Base-by-base conservation (phyloP, 306 rosid genomes). In the Fragaria ananassa region DNA sequence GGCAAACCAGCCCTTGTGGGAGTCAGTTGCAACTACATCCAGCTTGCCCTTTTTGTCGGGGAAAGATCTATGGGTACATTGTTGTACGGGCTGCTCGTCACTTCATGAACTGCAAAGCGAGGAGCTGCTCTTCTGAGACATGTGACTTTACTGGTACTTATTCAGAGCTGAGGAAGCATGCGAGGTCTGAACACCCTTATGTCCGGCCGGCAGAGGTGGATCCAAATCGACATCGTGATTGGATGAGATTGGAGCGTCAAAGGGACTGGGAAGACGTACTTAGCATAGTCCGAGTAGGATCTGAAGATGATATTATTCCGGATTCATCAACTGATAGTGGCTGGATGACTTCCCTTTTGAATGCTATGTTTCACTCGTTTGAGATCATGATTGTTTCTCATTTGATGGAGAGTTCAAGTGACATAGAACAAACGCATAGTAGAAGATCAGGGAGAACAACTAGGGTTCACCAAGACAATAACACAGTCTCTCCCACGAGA, bases 21-120 rank as follows among this genome's bases (percentile, higher is more conserved):
- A 84, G 81, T 79, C 84, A 71, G 46, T 81, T 68, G 71, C 80
- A 79, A 14, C 74, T 82, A 76, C 78, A 88, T 63, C 86, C 88
- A 25, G 71, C 42, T 64, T 93, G 97, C 86, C 98, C 98, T 34
- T 90, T 91, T 75, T 93, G 97, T 81, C 95, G 96, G 6, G 97
- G 98, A 71, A 88, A 81, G 74, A 82, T 93, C 72, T 85, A 83
- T 80, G 97, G 98, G 45, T 93, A 89, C 58, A 73, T 77, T 79
- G 88, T 91, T 42, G 81, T 79, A 56, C 83, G 84, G 81, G 82
- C 89, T 70, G 93, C 93, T 68, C 93, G 96, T 64, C 77, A 50
- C 19, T 85, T 77, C 80, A 84, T 93, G 95, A 88, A 93, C 72
- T 66, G 74, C 54, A 93, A 88, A 80, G 56, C 60, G 50, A 86